A percentile compares a stretch with the other conserved stretches of the same genome.
Conservation (phyloP, 345 rosid species). For the Heritiera littoralis region DNA sequence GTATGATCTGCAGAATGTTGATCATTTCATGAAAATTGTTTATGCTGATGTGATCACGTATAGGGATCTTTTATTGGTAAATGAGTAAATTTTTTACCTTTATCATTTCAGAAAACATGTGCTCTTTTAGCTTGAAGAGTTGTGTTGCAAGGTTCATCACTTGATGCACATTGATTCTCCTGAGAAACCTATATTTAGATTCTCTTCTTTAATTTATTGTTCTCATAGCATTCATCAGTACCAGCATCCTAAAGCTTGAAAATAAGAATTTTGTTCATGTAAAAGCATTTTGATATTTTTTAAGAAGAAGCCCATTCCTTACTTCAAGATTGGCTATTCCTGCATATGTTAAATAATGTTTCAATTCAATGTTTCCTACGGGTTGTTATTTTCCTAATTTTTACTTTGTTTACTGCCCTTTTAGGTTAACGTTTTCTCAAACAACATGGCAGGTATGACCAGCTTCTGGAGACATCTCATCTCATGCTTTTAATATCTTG, state of each 20-base stretch:
- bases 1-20: constrained; percentile 62
- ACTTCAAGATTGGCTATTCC: constrained; percentile 87
- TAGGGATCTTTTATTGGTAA: constrained; percentile 62
- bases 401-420: constrained; percentile 20
- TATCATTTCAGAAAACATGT: constrained; percentile 18
- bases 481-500: constrained; percentile 74
- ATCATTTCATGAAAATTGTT: constrained; percentile 89
- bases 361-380: neutral
- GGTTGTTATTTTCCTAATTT: constrained; percentile 19
- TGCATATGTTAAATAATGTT: constrained; percentile 62
- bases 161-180: constrained; percentile 3
- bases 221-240: neutral
- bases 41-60: constrained; percentile 94
- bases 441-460: constrained; percentile 88
- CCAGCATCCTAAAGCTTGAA: constrained; percentile 3
- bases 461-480: constrained; percentile 91
- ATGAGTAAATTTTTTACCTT: constrained; percentile 20
- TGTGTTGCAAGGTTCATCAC: neutral
- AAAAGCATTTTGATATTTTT: constrained; percentile 70
- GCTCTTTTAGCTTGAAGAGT: constrained; percentile 5
- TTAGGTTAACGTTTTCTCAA: constrained; percentile 47
- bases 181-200: neutral
- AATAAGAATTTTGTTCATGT: constrained; percentile 6
- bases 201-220: constrained; percentile 6
- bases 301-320: constrained; percentile 88